Conservation (phyloP, 139 green algal species). For the Micractinium sp. region DNA sequence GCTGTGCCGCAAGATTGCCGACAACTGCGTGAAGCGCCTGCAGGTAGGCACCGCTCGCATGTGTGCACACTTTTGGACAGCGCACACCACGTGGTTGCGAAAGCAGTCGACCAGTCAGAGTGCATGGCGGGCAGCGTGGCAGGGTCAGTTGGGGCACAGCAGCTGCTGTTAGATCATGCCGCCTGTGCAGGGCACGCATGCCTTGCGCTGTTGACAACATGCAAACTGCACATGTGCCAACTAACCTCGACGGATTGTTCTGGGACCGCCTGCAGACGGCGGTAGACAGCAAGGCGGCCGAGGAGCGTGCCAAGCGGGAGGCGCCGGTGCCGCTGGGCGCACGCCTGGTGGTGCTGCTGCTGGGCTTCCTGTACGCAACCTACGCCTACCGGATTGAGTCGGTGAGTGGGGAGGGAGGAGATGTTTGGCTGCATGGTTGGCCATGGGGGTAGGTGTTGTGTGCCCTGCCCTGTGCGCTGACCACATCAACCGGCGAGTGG, state of each 20-base stretch:
- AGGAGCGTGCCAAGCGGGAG: background rate
- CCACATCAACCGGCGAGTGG: too few species aligned
- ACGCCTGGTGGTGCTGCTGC: slow-evolving; percentile 29
- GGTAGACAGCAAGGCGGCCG: background rate
- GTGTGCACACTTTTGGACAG: too few species aligned
- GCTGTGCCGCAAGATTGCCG: slow-evolving; percentile 1
- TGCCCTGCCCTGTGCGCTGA: background rate
- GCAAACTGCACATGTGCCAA: background rate
- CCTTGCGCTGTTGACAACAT: background rate
- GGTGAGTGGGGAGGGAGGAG: background rate
- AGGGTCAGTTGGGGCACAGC: too few species aligned
- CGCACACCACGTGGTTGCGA: too few species aligned
- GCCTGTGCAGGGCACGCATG: background rate
- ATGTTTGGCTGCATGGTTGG: background rate
- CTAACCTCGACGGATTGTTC: background rate
- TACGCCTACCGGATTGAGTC: slow-evolving; percentile 40
- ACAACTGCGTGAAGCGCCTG: background rate
- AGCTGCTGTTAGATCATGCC: too few species aligned
- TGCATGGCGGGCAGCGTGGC: too few species aligned
- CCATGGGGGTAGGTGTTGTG: too few species aligned
- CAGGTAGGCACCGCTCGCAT: too few species aligned
- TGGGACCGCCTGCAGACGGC: background rate
- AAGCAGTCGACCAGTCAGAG: too few species aligned
- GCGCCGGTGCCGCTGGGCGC: slow-evolving; percentile 7
- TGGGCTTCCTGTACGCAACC: slow-evolving; percentile 27